Evolutionary conservation across 495 filamentous ascomycete genomes (phyloP).

Genomic region (Penicillium verhagenii): DNA sequence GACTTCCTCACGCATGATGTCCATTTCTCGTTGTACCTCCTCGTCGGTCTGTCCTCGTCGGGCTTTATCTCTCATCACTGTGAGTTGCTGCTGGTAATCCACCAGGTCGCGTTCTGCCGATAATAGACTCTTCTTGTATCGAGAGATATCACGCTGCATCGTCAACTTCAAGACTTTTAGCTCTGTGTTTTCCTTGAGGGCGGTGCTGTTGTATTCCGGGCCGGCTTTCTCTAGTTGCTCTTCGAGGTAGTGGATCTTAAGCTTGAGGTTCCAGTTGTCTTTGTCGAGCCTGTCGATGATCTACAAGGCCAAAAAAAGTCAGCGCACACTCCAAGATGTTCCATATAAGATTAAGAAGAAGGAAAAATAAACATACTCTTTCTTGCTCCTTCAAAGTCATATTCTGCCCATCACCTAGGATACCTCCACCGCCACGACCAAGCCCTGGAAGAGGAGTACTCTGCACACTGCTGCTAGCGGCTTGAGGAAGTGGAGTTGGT

Average conservation of each 20-base stretch:
- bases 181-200: slow-evolving; percentile 91
- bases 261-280: slow-evolving; percentile 90
- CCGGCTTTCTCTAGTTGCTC: slow-evolving; percentile 82
- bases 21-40: slow-evolving; percentile 59
- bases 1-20: slow-evolving; percentile 57
- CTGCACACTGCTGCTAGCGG: slow-evolving; percentile 71
- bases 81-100: slow-evolving; percentile 69
- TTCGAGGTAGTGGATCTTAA: slow-evolving; percentile 95
- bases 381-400: slow-evolving; percentile 90
- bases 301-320: slow-evolving; percentile 46
- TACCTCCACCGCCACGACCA: slow-evolving; percentile 56
- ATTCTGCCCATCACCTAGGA: slow-evolving; percentile 73
- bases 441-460: slow-evolving; percentile 75
- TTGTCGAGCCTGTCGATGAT: slow-evolving; percentile 94
- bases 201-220: slow-evolving; percentile 79
- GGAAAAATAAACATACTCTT: slow-evolving; percentile 54
- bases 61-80: slow-evolving; percentile 74
- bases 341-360: not conserved
- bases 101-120: slow-evolving; percentile 80
- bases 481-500: slow-evolving; percentile 65
- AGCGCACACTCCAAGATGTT: slow-evolving; percentile 11
- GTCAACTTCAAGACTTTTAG: slow-evolving; percentile 87
- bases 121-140: slow-evolving; percentile 75
- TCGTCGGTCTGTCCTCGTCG: slow-evolving; percentile 71
- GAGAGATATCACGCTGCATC: slow-evolving; percentile 79